A percentile compares a stretch with the other conserved stretches of the same genome.
Evolutionary conservation across 2,329 filamentous ascomycete genomes (phyloP).

Genomic region (Aspergillus novoparasiticus): DNA sequence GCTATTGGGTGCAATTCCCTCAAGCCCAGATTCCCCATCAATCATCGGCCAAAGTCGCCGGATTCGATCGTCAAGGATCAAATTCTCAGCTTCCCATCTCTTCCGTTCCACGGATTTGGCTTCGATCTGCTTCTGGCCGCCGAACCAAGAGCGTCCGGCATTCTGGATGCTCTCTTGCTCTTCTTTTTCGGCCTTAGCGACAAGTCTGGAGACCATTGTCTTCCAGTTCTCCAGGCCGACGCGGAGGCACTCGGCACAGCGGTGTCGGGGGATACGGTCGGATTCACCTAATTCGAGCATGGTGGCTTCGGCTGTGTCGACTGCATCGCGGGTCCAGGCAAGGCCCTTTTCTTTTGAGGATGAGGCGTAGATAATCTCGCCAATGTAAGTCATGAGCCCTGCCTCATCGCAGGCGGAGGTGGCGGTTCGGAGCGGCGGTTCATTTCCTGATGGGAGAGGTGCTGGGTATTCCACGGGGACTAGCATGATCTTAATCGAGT

Average conservation of each 20-base stretch:
- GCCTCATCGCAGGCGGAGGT: conserved; percentile 80
- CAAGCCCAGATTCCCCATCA: conserved; percentile 33
- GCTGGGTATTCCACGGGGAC: conserved; percentile 68
- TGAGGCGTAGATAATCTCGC: conserved; percentile 83
- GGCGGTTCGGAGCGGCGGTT: conserved; percentile 65
- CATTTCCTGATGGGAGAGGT: conserved; percentile 69
- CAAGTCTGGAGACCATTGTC: conserved; percentile 72
- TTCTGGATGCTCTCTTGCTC: conserved; percentile 38
- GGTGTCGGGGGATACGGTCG: conserved; percentile 51
- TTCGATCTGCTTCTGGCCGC: conserved; percentile 29
- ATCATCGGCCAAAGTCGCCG: conserved; percentile 33
- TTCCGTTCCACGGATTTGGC: conserved; percentile 34
- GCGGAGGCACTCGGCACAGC: conserved; percentile 75
- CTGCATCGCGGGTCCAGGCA: conserved; percentile 86
- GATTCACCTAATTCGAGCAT: conserved; percentile 38
- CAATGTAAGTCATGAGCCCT: conserved; percentile 83
- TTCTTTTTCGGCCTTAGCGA: conserved; percentile 41
- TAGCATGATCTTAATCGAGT: conserved; percentile 45
- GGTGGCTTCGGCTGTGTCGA: conserved; percentile 75
- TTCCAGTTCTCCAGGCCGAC: conserved; percentile 81
- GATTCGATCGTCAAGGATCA: conserved; percentile 41
- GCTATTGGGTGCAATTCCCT: conserved; percentile 31
- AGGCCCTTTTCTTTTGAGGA: conserved; percentile 70
- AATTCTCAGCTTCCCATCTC: conserved; percentile 44
- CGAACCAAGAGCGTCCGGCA: conserved; percentile 38